Evolutionary conservation across 768 basidiomycete species (phyloP).

Genomic region (Cyathus striatus): DNA sequence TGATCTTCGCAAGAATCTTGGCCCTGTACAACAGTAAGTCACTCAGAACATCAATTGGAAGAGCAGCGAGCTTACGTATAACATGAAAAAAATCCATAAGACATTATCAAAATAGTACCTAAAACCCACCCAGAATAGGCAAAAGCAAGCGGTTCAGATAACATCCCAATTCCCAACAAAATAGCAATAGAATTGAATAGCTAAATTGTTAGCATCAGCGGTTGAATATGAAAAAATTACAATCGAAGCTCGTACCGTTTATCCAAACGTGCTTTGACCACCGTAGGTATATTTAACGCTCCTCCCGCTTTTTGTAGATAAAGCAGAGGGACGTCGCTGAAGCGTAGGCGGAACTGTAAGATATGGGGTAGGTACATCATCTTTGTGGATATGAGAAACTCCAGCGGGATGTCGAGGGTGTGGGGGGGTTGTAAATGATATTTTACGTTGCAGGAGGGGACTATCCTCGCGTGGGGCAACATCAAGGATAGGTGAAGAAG

Average conservation of each 20-base stretch:
- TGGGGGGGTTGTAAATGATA: constrained; percentile 25
- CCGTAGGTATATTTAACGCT: constrained; percentile 26
- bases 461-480: constrained; percentile 20
- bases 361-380: constrained; percentile 7
- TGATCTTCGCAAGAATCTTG: constrained; percentile 78
- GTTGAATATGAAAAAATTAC: constrained; percentile 2
- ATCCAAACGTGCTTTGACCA: constrained; percentile 69
- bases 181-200: constrained; percentile 89
- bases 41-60: not conserved
- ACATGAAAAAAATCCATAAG: constrained; percentile 78
- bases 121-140: constrained; percentile 86
- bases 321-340: constrained; percentile 27
- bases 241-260: constrained; percentile 45
- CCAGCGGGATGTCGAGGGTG: constrained; percentile 5
- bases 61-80: constrained; percentile 84
- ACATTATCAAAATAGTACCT: constrained; percentile 69
- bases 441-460: constrained; percentile 34
- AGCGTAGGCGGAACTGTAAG: constrained; percentile 10
- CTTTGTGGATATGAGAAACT: not conserved
- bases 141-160: constrained; percentile 88
- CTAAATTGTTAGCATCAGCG: constrained; percentile 26
- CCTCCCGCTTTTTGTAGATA: constrained; percentile 21
- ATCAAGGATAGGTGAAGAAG: not conserved
- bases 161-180: constrained; percentile 82
- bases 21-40: constrained; percentile 46